A percentile compares a stretch with the other conserved stretches of the same genome.
phyloP scores from a whole-genome alignment of 352 stramenopile species.

The Phytophthora citricola region DNA sequence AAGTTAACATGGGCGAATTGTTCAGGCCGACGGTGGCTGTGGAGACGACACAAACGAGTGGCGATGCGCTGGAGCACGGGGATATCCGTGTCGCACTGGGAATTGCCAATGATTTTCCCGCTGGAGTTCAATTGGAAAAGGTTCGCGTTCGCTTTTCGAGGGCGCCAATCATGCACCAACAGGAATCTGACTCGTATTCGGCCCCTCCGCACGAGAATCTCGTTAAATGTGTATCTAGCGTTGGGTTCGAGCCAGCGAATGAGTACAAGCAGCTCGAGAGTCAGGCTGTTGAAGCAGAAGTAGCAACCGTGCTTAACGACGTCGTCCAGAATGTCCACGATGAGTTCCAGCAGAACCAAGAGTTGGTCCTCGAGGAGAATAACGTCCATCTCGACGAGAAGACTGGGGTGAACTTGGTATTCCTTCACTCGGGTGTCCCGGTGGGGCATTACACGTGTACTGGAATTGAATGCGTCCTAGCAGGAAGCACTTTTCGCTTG shows the following conservation, averaged over 20 bases:
- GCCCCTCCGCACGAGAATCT: not conserved
- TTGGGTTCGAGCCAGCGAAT: not conserved
- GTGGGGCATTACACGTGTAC: slow-evolving; percentile 63
- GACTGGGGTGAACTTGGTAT: slow-evolving; percentile 57
- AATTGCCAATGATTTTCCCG: slow-evolving; percentile 67
- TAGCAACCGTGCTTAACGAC: slow-evolving; percentile 1
- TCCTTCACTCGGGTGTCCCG: slow-evolving; percentile 49
- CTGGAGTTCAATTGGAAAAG: slow-evolving; percentile 62
- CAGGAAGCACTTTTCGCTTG: slow-evolving; percentile 59
- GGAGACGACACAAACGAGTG: slow-evolving; percentile 63
- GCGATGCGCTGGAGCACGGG: slow-evolving; percentile 52
- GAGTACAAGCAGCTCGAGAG: not conserved
- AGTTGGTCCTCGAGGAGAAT: slow-evolving; percentile 54
- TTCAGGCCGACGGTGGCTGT: slow-evolving; percentile 56
- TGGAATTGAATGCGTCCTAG: slow-evolving; percentile 62
- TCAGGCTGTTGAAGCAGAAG: slow-evolving; percentile 2
- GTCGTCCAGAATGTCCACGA: slow-evolving; percentile 1
- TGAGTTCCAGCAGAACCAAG: slow-evolving; percentile 1
- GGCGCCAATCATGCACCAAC: not conserved
- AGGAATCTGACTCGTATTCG: not conserved
- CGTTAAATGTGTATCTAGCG: not conserved
- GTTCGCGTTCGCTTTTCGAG: slow-evolving; percentile 54
- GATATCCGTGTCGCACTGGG: slow-evolving; percentile 63
- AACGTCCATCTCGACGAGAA: slow-evolving; percentile 72
- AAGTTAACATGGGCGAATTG: slow-evolving; percentile 62